Base-by-base conservation (phyloP, 805 yeast species). In the Candida coleopterorum region DNA sequence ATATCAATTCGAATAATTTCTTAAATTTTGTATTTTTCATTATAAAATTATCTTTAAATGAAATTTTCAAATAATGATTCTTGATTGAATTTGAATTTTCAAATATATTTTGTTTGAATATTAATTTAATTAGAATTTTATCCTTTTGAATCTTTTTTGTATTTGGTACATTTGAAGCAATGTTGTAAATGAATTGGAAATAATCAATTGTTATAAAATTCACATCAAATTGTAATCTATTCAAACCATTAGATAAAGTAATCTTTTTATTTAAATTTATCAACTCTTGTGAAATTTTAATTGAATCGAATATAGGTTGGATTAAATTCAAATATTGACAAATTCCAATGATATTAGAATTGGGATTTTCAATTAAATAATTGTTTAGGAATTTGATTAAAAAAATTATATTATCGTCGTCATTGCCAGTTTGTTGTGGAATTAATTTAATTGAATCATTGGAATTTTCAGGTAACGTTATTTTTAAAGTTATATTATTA, bases 41-140 rank as follows among this genome's bases (percentile, higher is more conserved):
- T 38, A 55, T 61, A 39, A 65, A 53, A 44, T 64, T 65, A 24
- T 65, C 67, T 30, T 55, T 56, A 52, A 65, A 47, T 11, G 64
- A 58, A 6, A 65, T 46, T 42, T 58, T 51, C 32, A 35, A 55
- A 32, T 43, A 55, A 40, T 42, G 49, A 38, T 30, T 43, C 38
- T 21, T 45, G 35, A 9, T 31, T 37, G 41, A 44, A 4, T 6
- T n/a, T 10, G 4, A 7, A 6, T 6, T 2, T 30, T 55, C 56
- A 35, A 67, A 66, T 40, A 53, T 59, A 45, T 64, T 62, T 20
- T 39, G 41, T 43, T 45, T 55, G 44, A 60, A 56, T 9, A 48
- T 45, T 25, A 61, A 35, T 18, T 47, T 47, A n/a, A 64, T 43
- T 4, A 46, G 41, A 12, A 67, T 56, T 31, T 55, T 57, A 35